Evolutionary conservation across 2,329 filamentous ascomycete genomes (phyloP), one percentile per base, ranked within the genome.

Genomic region (Daldinia eschscholtzii): DNA sequence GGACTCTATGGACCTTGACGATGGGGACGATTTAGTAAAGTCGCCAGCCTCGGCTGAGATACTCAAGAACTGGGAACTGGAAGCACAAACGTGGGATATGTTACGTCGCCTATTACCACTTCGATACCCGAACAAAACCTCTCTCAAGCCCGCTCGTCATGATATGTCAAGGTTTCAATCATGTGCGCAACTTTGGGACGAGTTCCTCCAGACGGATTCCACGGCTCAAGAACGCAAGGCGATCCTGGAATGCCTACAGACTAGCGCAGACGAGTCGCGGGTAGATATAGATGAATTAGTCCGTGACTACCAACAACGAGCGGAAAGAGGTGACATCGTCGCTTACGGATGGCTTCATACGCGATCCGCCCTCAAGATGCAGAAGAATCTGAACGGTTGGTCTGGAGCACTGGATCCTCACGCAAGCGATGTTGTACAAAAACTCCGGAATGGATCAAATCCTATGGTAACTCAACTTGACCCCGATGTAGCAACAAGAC

Each of bases 341-440:
- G 90, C 92, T 30, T 90, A 94, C 78, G 95, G 95, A 44, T 98
- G 94, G 93, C 88, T 98, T 70, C 93, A 97, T 78, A 98, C 96
- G 0, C 92, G 94, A 70, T 89, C 93, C 65, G 91, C 91, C 55
- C 93, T 99, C 80, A 99, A 99, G 83, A 88, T 92, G 64, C 89
- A 93, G 78, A 99, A 98, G 83, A 90, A 92, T 65, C 82, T 96
- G 71, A 88, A 92, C 66, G 87, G 88, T 30, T 90, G 88, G 84
- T 86, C 87, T 39, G 87, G 89, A 67, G 83, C 89, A 6, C 81
- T 93, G 23, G 90, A 93, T 64, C 89, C 89, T 2, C 84, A 87
- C 70, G 86, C 87, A 42, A 81, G 86, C 13, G 86, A 84, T 65
- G 85, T 88, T 55, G 84, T 86, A 23, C 83, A 85, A 58, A 86